Conservation (phyloP, 1,284 basidiomycete species). For the Termitomyces sp. region DNA sequence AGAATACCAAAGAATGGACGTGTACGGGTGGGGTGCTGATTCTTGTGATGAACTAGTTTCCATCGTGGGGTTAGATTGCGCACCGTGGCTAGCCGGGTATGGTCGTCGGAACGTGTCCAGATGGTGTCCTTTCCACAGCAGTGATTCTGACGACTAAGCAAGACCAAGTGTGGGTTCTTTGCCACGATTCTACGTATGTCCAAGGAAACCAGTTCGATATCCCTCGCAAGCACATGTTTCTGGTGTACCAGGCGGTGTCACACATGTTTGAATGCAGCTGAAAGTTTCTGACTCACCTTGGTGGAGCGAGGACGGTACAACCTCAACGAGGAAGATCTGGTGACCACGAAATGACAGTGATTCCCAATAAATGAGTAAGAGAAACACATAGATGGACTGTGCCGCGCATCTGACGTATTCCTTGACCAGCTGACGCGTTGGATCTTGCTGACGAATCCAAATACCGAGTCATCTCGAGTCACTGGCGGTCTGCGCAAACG, state of each 20-base stretch:
- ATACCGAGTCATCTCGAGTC: background rate
- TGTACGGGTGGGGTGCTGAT: background rate
- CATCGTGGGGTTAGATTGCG: background rate
- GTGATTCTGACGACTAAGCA: background rate
- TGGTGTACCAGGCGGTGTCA: background rate
- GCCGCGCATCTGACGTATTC: background rate
- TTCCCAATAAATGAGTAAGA: background rate
- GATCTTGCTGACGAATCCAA: constrained; percentile 1
- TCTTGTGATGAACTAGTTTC: background rate
- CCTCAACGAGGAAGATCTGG: background rate
- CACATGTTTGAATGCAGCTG: background rate
- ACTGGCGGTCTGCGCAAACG: background rate
- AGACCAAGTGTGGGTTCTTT: background rate
- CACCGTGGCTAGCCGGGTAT: background rate
- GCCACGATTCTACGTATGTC: background rate
- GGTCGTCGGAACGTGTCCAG: background rate
- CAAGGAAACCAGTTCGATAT: constrained; percentile 3
- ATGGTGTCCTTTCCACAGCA: background rate
- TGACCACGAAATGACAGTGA: constrained; percentile 4
- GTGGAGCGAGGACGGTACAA: background rate
- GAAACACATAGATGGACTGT: background rate
- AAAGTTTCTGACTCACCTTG: background rate
- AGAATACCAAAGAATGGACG: background rate
- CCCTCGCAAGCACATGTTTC: background rate
- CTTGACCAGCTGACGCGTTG: background rate